A percentile compares a stretch with the other conserved stretches of the same genome.
phyloP scores from a whole-genome alignment of 1,139 yeast species.

The Kodamaea plutei region DNA sequence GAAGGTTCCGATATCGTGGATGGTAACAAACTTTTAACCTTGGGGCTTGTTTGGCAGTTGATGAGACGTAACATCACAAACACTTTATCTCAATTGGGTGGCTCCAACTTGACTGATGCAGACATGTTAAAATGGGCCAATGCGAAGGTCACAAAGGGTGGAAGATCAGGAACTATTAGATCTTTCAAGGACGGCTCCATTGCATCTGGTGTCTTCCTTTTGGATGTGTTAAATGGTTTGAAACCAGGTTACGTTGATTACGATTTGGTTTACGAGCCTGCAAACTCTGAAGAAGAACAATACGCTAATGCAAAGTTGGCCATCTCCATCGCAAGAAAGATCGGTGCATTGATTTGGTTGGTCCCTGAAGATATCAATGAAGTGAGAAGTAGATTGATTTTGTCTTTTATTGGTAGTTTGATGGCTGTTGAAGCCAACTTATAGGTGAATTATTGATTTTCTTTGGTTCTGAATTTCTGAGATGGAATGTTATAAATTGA shows the following conservation, averaged over 20 bases:
- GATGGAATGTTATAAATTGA: no score
- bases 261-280: constrained; percentile 77
- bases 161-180: constrained; percentile 63
- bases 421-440: constrained; percentile 50
- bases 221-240: constrained; percentile 87
- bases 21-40: constrained; percentile 82
- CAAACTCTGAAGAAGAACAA: constrained; percentile 58
- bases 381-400: constrained; percentile 87
- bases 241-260: constrained; percentile 98
- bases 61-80: constrained; percentile 93
- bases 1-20: constrained; percentile 98
- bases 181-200: constrained; percentile 81
- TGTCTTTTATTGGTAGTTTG: constrained; percentile 92
- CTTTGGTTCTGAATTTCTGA: no score
- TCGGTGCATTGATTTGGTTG: constrained; percentile 96
- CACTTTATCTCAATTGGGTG: constrained; percentile 73
- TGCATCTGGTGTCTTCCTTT: constrained; percentile 72
- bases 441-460: constrained; percentile 4
- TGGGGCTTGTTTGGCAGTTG: constrained; percentile 98
- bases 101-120: constrained; percentile 62
- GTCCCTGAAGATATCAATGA: constrained; percentile 99
- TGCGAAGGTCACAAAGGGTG: constrained; percentile 77
- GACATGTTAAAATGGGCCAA: constrained; percentile 96
- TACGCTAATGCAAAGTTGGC: constrained; percentile 96
- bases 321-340: constrained; percentile 94